Evolutionary conservation across 1,284 basidiomycete genomes (phyloP), one percentile per base, ranked within the genome.

Genomic region (Testicularia cyperi): DNA sequence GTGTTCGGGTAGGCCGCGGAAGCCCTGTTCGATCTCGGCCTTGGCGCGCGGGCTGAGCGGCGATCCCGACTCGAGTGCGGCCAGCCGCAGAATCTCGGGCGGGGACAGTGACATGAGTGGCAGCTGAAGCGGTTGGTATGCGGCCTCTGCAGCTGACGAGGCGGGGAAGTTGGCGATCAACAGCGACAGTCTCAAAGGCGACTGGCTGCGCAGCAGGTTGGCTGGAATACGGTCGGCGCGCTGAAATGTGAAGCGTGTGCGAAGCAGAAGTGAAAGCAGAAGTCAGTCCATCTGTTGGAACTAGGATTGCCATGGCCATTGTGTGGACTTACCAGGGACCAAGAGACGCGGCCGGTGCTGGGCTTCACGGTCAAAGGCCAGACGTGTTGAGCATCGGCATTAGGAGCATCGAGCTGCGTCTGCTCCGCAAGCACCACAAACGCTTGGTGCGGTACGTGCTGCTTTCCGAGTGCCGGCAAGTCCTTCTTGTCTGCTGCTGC

Each of bases 291-390:
- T n/a, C n/a, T n/a, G n/a, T n/a, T n/a, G n/a, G n/a, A n/a, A n/a
- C n/a, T 8, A 19, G 9, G 18, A 33, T 14, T 14, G 31, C 10
- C 31, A 38, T 8, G n/a, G n/a, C 14, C 10, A 27, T 27, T 27
- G 24, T 39, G 22, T 21, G 45, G 9, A 44, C 60, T 31, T 47
- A 64, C 65, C 60, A 65, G 25, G 19, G 45, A 62, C 65, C 65
- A 68, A 16, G 57, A 40, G 9, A 46, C 65, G 27, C 53, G 61
- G 4, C 65, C 65, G 13, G 52, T 49, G 27, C 44, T 46, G 1
- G 65, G 43, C 42, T 68, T 68, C 46, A 68, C 51, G 7, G 38
- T 36, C 7, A 68, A 15, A 1, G 61, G 44, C 44, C 52, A 68
- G 19, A 51, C 49, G 9, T 57, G 29, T 10, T 35, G 46, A 18